These are phyloP conservation scores for Thinopyrum elongatum DNA, from an alignment of 176 grass and related monocot genomes.

Conservation along the genomic window DNA sequence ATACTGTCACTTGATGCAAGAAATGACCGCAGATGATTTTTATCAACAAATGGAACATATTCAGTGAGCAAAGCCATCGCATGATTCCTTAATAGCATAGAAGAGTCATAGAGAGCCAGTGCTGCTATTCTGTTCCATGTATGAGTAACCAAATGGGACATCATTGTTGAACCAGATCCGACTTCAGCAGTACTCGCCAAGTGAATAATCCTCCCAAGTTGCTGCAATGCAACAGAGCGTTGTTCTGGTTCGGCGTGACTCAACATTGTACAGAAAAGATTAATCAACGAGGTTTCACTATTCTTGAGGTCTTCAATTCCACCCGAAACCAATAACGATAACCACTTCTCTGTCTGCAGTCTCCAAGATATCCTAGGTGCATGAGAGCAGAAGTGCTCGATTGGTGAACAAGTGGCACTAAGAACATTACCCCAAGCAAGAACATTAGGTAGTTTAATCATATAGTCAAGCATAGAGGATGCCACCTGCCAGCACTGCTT, in stretches of 20 bases:
- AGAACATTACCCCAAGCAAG: conserved; percentile 53
- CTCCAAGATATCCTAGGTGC: conserved; percentile 92
- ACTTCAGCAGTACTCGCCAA: conserved; percentile 38
- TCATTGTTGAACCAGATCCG: conserved; percentile 35
- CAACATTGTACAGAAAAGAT: conserved; percentile 75
- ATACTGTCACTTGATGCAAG: conserved; percentile 60
- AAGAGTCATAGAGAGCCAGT: conserved; percentile 68
- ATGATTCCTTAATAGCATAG: conserved; percentile 72
- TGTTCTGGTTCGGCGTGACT: conserved; percentile 97
- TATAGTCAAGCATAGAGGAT: conserved; percentile 72
- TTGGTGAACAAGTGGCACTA: conserved; percentile 46
- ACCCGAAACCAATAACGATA: conserved; percentile 54
- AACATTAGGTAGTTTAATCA: conserved; percentile 55
- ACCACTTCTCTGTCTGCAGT: conserved; percentile 84
- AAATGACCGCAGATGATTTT: conserved; percentile 62
- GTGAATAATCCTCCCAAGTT: conserved; percentile 75
- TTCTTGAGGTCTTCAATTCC: conserved; percentile 43
- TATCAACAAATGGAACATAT: conserved; percentile 76
- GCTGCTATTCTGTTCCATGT: conserved; percentile 77
- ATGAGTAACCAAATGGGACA: conserved; percentile 59
- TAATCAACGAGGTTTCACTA: conserved; percentile 53
- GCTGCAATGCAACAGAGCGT: conserved; percentile 69
- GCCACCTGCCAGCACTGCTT: conserved; percentile 86
- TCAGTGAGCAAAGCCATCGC: conserved; percentile 72
- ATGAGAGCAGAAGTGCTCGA: conserved; percentile 65